Conservation (phyloP, 192 early-diverging fungal genomes). For the Backusella circina region DNA sequence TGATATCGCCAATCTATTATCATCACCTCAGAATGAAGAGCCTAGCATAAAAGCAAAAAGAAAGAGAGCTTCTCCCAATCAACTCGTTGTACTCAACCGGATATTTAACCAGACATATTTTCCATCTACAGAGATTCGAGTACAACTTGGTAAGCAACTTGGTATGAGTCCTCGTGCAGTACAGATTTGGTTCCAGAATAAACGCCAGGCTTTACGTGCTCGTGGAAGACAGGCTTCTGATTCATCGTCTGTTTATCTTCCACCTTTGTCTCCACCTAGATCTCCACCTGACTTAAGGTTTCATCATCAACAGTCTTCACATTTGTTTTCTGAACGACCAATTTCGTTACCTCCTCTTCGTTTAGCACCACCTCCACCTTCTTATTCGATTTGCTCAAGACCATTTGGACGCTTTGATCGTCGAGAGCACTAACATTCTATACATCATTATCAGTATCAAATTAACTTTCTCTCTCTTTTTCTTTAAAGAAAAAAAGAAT, state of each 20-base stretch:
- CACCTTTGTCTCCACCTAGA: constrained; percentile 9
- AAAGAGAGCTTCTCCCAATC: constrained; percentile 50
- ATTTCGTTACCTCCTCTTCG: constrained; percentile 17
- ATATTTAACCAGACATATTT: constrained; percentile 67
- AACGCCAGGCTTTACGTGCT: constrained; percentile 54
- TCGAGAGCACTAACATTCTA: constrained; percentile 2
- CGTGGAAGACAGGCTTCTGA: constrained; percentile 6
- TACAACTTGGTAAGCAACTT: constrained; percentile 64
- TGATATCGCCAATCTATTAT: neutral
- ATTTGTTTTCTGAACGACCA: neutral
- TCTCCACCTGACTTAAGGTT: neutral
- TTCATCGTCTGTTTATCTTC: neutral
- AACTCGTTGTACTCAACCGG: constrained; percentile 51
- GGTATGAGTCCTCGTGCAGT: constrained; percentile 82
- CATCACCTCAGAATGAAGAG: neutral
- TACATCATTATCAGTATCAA: neutral
- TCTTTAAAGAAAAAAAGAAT: neutral
- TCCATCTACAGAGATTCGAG: constrained; percentile 71
- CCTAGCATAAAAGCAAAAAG: constrained; percentile 29
- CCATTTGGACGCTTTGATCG: constrained; percentile 8
- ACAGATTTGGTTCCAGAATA: constrained; percentile 95
- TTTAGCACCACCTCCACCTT: constrained; percentile 2
- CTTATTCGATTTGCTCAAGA: constrained; percentile 16
- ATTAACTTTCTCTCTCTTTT: neutral
- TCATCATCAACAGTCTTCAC: neutral